A percentile compares a stretch with the other conserved stretches of the same genome.
Evolutionary conservation across 805 yeast species (phyloP).

Genomic region (Tetrapisispora taiwanensis): DNA sequence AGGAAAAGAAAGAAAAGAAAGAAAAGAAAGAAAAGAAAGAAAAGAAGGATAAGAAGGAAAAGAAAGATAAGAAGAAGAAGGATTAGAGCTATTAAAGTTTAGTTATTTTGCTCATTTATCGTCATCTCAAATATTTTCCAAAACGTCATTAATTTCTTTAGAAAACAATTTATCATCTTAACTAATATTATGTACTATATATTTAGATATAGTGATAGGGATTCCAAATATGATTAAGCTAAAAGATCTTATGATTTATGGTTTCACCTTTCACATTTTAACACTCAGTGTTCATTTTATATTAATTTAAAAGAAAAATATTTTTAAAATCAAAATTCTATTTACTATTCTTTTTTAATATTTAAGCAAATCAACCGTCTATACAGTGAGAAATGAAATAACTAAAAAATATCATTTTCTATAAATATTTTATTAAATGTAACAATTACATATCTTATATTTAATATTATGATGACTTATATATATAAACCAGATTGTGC

Average conservation of each 20-base stretch:
- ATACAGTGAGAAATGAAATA: no score
- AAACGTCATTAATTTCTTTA: not conserved
- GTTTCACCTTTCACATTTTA: not conserved
- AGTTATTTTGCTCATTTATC: not conserved
- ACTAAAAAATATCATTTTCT: no score
- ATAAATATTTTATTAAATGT: not conserved
- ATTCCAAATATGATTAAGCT: not conserved
- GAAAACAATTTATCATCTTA: slow-evolving; percentile 2
- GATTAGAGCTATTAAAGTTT: not conserved
- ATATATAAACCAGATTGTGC: slow-evolving; percentile 27
- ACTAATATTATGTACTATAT: slow-evolving; percentile 19
- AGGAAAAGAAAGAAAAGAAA: slow-evolving; percentile 37
- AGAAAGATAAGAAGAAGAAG: slow-evolving; percentile 14
- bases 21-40: slow-evolving; percentile 31
- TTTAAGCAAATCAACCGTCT: no score
- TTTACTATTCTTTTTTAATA: not conserved
- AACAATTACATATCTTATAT: no score
- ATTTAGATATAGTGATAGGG: slow-evolving; percentile 15
- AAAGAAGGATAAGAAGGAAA: slow-evolving; percentile 16
- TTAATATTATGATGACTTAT: slow-evolving; percentile 4
- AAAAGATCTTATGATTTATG: not conserved
- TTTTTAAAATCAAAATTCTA: not conserved
- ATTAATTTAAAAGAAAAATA: slow-evolving; percentile 2
- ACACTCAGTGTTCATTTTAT: slow-evolving; percentile 6
- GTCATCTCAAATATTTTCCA: not conserved